Percentiles rank a stretch among this genome's conserved stretches.
Conservation (phyloP, 805 yeast genomes). For the Monosporozyma siamensis region DNA sequence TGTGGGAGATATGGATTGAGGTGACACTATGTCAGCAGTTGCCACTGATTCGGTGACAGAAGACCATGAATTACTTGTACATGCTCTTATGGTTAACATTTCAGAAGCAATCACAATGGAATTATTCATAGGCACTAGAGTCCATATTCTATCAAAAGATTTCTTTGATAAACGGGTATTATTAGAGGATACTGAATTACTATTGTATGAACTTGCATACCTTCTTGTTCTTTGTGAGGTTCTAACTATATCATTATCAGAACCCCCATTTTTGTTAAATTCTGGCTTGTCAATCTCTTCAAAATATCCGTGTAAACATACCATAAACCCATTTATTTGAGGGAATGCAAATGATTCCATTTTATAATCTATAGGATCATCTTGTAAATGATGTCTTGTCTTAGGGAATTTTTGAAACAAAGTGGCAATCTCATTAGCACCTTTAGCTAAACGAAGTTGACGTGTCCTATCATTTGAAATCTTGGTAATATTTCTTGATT, state of each 20-base stretch:
- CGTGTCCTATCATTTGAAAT: conserved; percentile 48
- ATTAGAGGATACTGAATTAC: conserved; percentile 23
- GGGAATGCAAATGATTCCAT: conserved; percentile 71
- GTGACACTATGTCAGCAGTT: too few species aligned
- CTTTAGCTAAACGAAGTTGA: conserved; percentile 50
- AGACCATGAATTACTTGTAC: conserved; percentile 52
- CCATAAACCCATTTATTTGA: conserved; percentile 65
- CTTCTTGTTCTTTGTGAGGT: conserved; percentile 19
- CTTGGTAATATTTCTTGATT: conserved; percentile 68
- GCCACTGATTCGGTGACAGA: too few species aligned
- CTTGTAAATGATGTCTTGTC: conserved; percentile 60
- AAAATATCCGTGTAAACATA: conserved; percentile 77
- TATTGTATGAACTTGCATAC: conserved; percentile 10
- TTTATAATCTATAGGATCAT: conserved; percentile 56
- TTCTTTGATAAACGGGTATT: conserved; percentile 43
- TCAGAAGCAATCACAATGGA: conserved; percentile 82
- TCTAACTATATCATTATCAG: conserved; percentile 3
- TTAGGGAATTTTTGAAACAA: conserved; percentile 64
- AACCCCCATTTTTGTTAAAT: conserved; percentile 18
- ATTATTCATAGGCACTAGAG: conserved; percentile 60
- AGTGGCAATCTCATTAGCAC: conserved; percentile 55
- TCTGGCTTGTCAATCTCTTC: conserved; percentile 56
- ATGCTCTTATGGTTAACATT: conserved; percentile 56
- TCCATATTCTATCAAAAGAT: conserved; percentile 78
- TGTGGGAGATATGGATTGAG: neutral